Percentiles rank a stretch among this genome's conserved stretches.
Conservation (phyloP, 805 yeast species). For the Starmerella bombi region DNA sequence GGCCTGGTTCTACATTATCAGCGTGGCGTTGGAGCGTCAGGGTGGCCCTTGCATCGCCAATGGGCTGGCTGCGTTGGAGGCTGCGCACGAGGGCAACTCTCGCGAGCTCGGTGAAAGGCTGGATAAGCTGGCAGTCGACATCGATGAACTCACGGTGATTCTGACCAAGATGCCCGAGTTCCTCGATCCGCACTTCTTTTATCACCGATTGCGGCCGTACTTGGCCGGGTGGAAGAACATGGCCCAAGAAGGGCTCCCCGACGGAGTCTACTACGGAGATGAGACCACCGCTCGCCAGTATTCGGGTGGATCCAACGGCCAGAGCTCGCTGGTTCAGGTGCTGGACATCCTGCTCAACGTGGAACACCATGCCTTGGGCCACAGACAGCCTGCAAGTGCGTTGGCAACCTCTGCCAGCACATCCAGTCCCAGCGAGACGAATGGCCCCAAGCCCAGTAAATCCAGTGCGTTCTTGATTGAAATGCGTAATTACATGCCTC, state of each 20-base stretch:
- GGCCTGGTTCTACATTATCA: conserved; percentile 83
- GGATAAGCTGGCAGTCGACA: conserved; percentile 56
- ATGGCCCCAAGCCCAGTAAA: conserved; percentile 2
- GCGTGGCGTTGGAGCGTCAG: conserved; percentile 70
- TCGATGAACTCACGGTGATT: conserved; percentile 59
- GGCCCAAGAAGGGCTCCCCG: conserved; percentile 68
- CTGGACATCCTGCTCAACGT: conserved; percentile 65
- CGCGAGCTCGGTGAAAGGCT: conserved; percentile 34
- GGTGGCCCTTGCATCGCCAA: conserved; percentile 59
- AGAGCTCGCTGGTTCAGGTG: conserved; percentile 77
- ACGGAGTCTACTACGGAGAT: conserved; percentile 68
- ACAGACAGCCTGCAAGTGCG: conserved; percentile 26
- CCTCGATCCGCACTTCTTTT: conserved; percentile 90
- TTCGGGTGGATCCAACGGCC: conserved; percentile 92
- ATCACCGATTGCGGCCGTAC: conserved; percentile 73
- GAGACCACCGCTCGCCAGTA: conserved; percentile 42
- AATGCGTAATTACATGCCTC: conserved; percentile 87
- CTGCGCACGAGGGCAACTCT: conserved; percentile 38
- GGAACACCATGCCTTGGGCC: conserved; percentile 68
- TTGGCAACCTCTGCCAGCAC: conserved; percentile 10
- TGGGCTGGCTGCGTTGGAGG: conserved; percentile 55
- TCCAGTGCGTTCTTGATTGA: conserved; percentile 49
- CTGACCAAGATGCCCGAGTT: conserved; percentile 77
- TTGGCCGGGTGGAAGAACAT: conserved; percentile 92
- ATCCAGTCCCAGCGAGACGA: background rate